Conservation (phyloP, 768 basidiomycete genomes). For the Chiua virens region DNA sequence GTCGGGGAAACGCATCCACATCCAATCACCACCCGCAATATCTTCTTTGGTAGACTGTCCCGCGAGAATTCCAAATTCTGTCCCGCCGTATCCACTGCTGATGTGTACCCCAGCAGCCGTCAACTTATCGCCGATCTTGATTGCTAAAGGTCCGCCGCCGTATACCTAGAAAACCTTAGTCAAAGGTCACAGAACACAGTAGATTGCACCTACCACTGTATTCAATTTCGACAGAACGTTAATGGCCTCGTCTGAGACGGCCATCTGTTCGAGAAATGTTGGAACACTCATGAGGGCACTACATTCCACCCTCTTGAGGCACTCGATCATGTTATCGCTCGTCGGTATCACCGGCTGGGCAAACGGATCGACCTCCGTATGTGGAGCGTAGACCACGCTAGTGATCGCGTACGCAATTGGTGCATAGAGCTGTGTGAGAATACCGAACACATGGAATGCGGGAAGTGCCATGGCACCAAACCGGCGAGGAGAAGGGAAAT, state of each 20-base stretch:
- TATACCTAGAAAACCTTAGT: slow-evolving; percentile 26
- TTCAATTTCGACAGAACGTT: slow-evolving; percentile 25
- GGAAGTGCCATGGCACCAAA: slow-evolving; percentile 26
- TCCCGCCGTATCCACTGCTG: slow-evolving; percentile 38
- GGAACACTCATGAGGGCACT: slow-evolving; percentile 38
- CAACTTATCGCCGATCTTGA: slow-evolving; percentile 35
- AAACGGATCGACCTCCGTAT: slow-evolving; percentile 13
- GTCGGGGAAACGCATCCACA: slow-evolving; percentile 34
- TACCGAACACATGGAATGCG: slow-evolving; percentile 26
- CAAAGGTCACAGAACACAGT: no score
- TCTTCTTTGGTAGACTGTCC: slow-evolving; percentile 1
- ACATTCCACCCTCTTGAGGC: slow-evolving; percentile 28
- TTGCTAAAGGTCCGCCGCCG: slow-evolving; percentile 40
- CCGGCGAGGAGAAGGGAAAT: slow-evolving; percentile 14
- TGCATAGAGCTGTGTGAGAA: slow-evolving; percentile 11
- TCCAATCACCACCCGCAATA: slow-evolving; percentile 31
- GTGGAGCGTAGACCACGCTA: slow-evolving; percentile 29
- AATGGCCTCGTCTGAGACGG: slow-evolving; percentile 20
- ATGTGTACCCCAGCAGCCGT: slow-evolving; percentile 34
- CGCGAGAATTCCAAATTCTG: slow-evolving; percentile 21
- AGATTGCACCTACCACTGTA: slow-evolving; percentile 27
- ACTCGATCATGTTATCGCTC: slow-evolving; percentile 39
- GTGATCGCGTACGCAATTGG: slow-evolving; percentile 19
- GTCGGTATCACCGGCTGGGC: slow-evolving; percentile 38
- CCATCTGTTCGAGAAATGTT: slow-evolving; percentile 39